Percentiles rank a stretch among this genome's conserved stretches.
Conservation (phyloP, 31 red algal species). For the Porphyra umbilicalis region DNA sequence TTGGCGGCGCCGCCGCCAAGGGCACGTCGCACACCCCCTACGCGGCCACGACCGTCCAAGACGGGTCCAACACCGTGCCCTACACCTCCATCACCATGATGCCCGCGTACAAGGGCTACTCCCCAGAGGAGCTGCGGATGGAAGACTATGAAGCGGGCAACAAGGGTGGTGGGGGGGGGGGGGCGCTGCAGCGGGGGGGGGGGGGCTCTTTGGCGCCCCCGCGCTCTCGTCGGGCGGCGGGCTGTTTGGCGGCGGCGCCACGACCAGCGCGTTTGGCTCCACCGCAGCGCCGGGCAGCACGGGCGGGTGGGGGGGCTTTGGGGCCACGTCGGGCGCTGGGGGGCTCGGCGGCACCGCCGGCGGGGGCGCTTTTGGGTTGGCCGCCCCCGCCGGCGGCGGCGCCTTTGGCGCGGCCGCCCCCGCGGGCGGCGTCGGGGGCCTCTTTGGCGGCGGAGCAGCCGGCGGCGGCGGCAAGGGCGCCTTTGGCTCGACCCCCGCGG, state of each 20-base stretch:
- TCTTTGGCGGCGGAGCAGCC: no score
- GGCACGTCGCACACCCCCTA: slow-evolving; percentile 48
- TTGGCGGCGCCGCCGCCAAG: not conserved
- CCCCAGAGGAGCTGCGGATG: slow-evolving; percentile 65
- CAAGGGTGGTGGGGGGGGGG: slow-evolving; percentile 16
- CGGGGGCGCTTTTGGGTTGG: slow-evolving; percentile 1
- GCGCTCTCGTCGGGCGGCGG: not conserved
- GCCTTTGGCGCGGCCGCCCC: no score
- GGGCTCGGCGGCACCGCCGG: not conserved
- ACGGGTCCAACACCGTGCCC: slow-evolving; percentile 13
- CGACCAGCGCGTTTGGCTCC: not conserved
- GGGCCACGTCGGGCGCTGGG: not conserved
- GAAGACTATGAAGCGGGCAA: slow-evolving; percentile 82
- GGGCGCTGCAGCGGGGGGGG: not conserved
- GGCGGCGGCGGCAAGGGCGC: not conserved
- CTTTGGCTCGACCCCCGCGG: not conserved
- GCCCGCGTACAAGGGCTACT: slow-evolving; percentile 37
- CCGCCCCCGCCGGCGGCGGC: not conserved
- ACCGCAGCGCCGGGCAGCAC: not conserved
- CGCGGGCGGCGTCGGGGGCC: not conserved
- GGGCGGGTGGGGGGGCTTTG: not conserved
- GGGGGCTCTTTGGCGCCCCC: not conserved
- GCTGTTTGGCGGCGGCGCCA: not conserved
- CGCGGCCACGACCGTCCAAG: slow-evolving; percentile 43
- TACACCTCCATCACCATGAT: slow-evolving; percentile 73